Evolutionary conservation across 169 alveolate genomes (phyloP), one percentile per base, ranked within the genome.

Genomic region (Cystoisospora suis): DNA sequence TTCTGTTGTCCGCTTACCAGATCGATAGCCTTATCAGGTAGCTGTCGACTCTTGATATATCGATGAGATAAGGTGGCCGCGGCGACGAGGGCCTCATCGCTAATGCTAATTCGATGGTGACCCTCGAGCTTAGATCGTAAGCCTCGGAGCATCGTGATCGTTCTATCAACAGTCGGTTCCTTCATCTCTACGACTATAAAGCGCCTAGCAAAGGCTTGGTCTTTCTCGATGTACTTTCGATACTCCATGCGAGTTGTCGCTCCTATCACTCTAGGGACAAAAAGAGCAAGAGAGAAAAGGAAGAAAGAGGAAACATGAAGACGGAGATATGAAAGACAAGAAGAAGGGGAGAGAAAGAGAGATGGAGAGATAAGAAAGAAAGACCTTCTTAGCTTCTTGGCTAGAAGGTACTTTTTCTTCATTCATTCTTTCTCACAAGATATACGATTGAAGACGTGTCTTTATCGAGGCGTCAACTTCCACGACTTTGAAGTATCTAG

Each of bases 181-280:
- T 40, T 72, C 83, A 72, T 40, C 40, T 56, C 90, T 32, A 83
- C 79, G 20, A 56, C 27, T 58, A 59, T 56, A 93, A 96, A 96
- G 23, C 98, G 94, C 3, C 98, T 93, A 87, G 95, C 97, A 61
- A 96, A 75, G 6, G 98, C 98, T 59, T 95, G 94, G 77, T 96
- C 98, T 81, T 96, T 96, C 89, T 96, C 98, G 56, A 96, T 94
- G 90, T 91, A 90, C 86, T 94, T 95, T 17, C 96, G 87, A 86
- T 96, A 96, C 86, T 96, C 98, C 79, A 95, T 95, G 75, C 96
- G 93, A 12, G 98, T 96, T 0, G 98, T 96, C 23, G 98, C 98
- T 36, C 98, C 98, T 27, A 96, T 94, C 75, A 97, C 94, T 36
- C 97, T 93, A 70, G 20, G 83, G 45, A 17, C 36, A 32, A 34